phyloP scores from a whole-genome alignment of 2,329 filamentous ascomycete species.

The Fusarium continuum region DNA sequence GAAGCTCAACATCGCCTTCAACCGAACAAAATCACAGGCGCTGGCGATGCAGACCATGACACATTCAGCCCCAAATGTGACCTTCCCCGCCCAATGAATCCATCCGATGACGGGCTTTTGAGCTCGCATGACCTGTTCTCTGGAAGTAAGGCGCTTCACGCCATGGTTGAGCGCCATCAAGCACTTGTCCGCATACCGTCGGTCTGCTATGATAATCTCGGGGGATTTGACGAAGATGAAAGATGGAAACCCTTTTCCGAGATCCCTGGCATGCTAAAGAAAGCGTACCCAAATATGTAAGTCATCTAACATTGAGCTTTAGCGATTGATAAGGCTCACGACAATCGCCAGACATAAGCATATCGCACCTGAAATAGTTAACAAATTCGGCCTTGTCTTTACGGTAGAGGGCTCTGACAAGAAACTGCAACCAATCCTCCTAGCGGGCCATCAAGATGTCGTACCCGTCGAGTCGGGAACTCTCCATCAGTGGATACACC shows the following conservation, averaged over 20 bases:
- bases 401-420: slow-evolving; percentile 63
- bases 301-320: neutral
- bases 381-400: slow-evolving; percentile 68
- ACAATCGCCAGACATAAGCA: slow-evolving; percentile 48
- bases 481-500: slow-evolving; percentile 48
- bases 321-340: neutral
- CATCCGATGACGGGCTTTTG: slow-evolving; percentile 41
- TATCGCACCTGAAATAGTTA: slow-evolving; percentile 61
- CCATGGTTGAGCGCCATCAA: slow-evolving; percentile 57
- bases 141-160: slow-evolving; percentile 41
- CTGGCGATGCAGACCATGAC: neutral
- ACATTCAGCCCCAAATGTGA: slow-evolving; percentile 32
- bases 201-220: slow-evolving; percentile 63
- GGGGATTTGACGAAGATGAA: slow-evolving; percentile 58
- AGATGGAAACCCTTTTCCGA: slow-evolving; percentile 62
- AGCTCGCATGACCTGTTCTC: slow-evolving; percentile 44
- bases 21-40: neutral
- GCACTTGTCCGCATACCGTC: slow-evolving; percentile 62
- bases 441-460: slow-evolving; percentile 54
- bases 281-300: slow-evolving; percentile 59
- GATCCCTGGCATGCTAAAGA: slow-evolving; percentile 56
- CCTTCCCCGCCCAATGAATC: slow-evolving; percentile 43
- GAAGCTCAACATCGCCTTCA: neutral
- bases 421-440: slow-evolving; percentile 52
- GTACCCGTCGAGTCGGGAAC: slow-evolving; percentile 54